Base-by-base conservation (phyloP, 176 grass and related monocot species). In the Oryza meyeriana region DNA sequence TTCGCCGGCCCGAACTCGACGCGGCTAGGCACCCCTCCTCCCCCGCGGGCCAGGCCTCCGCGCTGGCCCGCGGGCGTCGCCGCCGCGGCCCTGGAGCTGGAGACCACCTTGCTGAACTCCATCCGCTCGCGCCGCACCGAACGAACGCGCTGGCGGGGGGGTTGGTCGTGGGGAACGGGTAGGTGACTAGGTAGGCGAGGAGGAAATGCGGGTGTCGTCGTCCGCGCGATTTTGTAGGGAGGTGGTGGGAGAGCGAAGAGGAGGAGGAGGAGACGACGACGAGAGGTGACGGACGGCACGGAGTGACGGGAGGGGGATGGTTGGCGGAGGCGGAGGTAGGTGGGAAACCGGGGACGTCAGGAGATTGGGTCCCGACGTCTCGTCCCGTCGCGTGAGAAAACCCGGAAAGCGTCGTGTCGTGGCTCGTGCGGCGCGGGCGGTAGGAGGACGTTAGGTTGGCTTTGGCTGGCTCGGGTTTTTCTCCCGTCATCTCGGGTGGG, bases 101-200 rank as follows among this genome's bases (percentile, higher is more conserved):
- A 55, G 50, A 38, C 73, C 9, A 50, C 44, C 66, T 82, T 89
- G 13, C 13, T 47, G 45, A 73, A 14, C 67, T 82, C 73, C 88
- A 90, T 89, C 34, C 34, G 66, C 44, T 24, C 24, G 38, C 61
- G 11, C 11, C 11, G 41, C 12, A 44, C 41, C 41, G 3, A 7
- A 3, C 44, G 7, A n/a, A n/a, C n/a, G n/a, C n/a, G n/a, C n/a
- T n/a, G n/a, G n/a, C n/a, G 17, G 47, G 5, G 16, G 1, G 17
- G 48, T 18, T 52, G 47, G 47, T 20, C 47, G 16, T 5, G 13
- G 47, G 4, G 42, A 14, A 0, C 16, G 55, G 55, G 14, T 2
- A 4, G 13, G 44, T 36, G 39, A 12, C 39, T n/a, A 1, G 55
- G 55, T 25, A 22, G 18, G 25, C 10, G 44, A 8, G 1, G 47